Conservation (phyloP, 176 grass and related monocot genomes). For the Zoysia pacifica region DNA sequence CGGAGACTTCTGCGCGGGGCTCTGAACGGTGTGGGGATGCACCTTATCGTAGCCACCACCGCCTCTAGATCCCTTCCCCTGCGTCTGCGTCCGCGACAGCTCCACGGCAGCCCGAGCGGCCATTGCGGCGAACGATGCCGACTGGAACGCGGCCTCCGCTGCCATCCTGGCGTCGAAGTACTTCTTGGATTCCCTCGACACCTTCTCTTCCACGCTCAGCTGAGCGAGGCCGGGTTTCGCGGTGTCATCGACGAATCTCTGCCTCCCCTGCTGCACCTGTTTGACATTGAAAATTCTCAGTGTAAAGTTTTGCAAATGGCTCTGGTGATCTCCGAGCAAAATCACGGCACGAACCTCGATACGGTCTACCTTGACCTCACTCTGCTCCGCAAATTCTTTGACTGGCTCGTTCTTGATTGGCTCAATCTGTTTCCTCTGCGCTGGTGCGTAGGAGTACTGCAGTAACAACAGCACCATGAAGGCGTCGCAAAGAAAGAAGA, state of each 20-base stretch:
- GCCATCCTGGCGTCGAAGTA: slow-evolving; percentile 53
- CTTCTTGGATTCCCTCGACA: slow-evolving; percentile 37
- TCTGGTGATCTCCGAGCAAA: background rate
- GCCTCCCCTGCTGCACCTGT: slow-evolving; percentile 41
- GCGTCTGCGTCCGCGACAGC: slow-evolving; percentile 48
- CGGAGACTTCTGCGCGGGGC: slow-evolving; percentile 11
- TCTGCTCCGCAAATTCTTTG: background rate
- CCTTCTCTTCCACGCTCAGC: slow-evolving; percentile 29
- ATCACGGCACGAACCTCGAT: slow-evolving; percentile 24
- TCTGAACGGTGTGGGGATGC: background rate
- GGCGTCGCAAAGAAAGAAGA: too few species aligned
- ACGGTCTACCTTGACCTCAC: slow-evolving; percentile 13
- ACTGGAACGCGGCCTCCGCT: slow-evolving; percentile 55
- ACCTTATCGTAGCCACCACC: slow-evolving; percentile 37
- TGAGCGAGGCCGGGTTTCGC: slow-evolving; percentile 26
- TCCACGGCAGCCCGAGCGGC: slow-evolving; percentile 53
- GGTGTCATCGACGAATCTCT: slow-evolving; percentile 6
- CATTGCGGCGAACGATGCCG: slow-evolving; percentile 57
- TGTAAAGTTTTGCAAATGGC: background rate
- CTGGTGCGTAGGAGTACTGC: background rate
- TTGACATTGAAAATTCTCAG: background rate
- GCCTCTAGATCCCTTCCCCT: slow-evolving; percentile 35
- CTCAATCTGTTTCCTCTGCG: slow-evolving; percentile 26
- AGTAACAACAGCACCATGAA: background rate
- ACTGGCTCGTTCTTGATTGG: background rate